phyloP scores from a whole-genome alignment of 1,284 basidiomycete genomes.

The Ganoderma resinaceum region DNA sequence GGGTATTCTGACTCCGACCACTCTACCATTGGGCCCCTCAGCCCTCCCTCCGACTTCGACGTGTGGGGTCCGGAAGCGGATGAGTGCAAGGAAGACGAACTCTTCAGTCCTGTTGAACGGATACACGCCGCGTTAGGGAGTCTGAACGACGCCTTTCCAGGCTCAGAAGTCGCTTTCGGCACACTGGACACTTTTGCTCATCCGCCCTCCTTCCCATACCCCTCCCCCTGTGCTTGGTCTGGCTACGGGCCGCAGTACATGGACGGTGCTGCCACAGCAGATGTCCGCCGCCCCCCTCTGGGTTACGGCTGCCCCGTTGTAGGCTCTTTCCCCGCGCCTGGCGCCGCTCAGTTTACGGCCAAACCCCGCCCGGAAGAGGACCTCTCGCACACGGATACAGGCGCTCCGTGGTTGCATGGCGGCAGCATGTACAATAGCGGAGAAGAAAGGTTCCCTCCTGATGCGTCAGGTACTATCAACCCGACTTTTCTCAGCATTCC shows the following conservation, averaged over 20 bases:
- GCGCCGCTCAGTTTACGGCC: not conserved
- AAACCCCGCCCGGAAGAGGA: not conserved
- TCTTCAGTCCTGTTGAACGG: not conserved
- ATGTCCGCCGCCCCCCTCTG: not conserved
- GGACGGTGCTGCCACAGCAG: not conserved
- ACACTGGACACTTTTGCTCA: not conserved
- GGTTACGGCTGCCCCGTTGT: not conserved
- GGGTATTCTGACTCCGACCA: not conserved
- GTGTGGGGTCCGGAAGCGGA: not conserved
- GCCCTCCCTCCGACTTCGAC: not conserved
- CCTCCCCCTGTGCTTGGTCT: not conserved
- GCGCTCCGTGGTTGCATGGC: not conserved
- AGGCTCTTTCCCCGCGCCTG: no score
- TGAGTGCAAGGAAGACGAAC: not conserved
- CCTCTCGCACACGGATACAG: not conserved
- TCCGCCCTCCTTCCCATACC: not conserved
- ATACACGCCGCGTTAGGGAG: no score
- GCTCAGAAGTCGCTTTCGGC: not conserved
- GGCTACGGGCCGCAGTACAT: slow-evolving; percentile 3
- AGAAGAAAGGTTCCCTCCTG: not conserved
- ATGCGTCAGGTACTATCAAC: not conserved
- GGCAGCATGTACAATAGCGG: not conserved
- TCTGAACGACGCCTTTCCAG: not conserved
- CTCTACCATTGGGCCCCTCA: not conserved
- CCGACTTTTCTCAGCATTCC: not conserved